These are phyloP conservation scores for Monilinia fructigena DNA, from an alignment of 2,329 filamentous ascomycete species.

Conservation along the genomic window DNA sequence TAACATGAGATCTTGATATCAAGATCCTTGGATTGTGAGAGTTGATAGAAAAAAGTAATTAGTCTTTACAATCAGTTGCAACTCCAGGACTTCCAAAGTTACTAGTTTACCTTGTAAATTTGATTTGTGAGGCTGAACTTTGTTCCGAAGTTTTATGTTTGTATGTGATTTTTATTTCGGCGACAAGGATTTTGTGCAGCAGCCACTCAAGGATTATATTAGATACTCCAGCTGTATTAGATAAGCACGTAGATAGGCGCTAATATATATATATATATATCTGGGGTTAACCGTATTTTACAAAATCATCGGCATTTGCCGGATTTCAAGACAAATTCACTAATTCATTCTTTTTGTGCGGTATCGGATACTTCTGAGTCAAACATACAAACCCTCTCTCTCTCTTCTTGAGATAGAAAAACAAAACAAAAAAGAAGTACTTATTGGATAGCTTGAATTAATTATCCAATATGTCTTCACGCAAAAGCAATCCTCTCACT, in stretches of 20 bases:
- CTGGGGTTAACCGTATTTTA: slow-evolving; percentile 7
- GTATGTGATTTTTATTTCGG: slow-evolving; percentile 11
- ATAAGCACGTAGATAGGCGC: background rate
- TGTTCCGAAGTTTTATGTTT: slow-evolving; percentile 13
- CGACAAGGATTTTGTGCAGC: slow-evolving; percentile 20
- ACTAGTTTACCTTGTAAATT: slow-evolving; percentile 6
- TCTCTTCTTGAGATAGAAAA: slow-evolving; percentile 21
- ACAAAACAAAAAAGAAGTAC: background rate
- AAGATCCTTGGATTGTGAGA: background rate
- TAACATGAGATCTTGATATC: background rate
- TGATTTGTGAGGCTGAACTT: slow-evolving; percentile 25
- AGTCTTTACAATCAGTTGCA: background rate
- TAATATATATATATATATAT: background rate
- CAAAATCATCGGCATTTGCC: background rate
- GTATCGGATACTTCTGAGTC: slow-evolving; percentile 21
- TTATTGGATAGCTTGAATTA: slow-evolving; percentile 10
- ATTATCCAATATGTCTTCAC: slow-evolving; percentile 36
- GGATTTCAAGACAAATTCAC: background rate
- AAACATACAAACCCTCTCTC: slow-evolving; percentile 17
- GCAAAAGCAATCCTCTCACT: slow-evolving; percentile 38
- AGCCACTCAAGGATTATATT: background rate
- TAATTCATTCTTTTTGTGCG: slow-evolving; percentile 20
- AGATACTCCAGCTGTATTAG: too few relatives aligned
- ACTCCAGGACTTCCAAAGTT: too few relatives aligned
- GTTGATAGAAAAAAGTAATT: background rate